phyloP scores from a whole-genome alignment of 179 eudicot genomes.

The Silene noctiflora region DNA sequence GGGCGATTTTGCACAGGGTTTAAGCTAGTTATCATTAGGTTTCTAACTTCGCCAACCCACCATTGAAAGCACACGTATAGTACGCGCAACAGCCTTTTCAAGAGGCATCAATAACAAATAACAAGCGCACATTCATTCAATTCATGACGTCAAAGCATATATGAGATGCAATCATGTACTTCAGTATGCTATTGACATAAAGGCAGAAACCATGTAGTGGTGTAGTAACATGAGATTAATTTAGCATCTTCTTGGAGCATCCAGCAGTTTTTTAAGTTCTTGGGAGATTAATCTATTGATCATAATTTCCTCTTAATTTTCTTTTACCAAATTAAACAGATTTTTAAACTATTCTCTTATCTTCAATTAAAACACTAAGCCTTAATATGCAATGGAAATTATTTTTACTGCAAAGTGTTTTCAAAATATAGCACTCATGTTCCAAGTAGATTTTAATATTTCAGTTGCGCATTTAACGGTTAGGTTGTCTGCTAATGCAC shows the following conservation, averaged over 20 bases:
- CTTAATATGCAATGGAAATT: not conserved
- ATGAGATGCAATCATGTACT: conserved; percentile 15
- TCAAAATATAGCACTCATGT: not conserved
- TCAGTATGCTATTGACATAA: conserved; percentile 13
- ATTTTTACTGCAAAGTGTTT: not conserved
- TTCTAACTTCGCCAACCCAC: not conserved
- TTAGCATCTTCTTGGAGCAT: conserved; percentile 16
- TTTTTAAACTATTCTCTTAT: not conserved
- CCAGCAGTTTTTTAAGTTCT: not conserved
- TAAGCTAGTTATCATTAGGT: no score
- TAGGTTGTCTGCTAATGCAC: not conserved
- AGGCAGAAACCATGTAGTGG: conserved; percentile 12
- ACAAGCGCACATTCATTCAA: conserved; percentile 6
- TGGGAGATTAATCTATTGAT: not conserved
- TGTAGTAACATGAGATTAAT: conserved; percentile 4
- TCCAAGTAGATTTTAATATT: not conserved
- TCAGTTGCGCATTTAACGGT: not conserved
- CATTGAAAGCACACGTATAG: not conserved
- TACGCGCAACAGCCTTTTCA: conserved; percentile 2
- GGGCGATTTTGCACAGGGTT: no score
- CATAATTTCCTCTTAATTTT: conserved; percentile 2
- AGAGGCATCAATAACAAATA: not conserved
- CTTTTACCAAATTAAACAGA: not conserved
- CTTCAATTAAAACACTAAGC: not conserved
- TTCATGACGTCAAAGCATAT: conserved; percentile 17